Percentiles rank a stretch among this genome's conserved stretches.
phyloP scores from a whole-genome alignment of 2,329 filamentous ascomycete species.

The Fusarium secorum region DNA sequence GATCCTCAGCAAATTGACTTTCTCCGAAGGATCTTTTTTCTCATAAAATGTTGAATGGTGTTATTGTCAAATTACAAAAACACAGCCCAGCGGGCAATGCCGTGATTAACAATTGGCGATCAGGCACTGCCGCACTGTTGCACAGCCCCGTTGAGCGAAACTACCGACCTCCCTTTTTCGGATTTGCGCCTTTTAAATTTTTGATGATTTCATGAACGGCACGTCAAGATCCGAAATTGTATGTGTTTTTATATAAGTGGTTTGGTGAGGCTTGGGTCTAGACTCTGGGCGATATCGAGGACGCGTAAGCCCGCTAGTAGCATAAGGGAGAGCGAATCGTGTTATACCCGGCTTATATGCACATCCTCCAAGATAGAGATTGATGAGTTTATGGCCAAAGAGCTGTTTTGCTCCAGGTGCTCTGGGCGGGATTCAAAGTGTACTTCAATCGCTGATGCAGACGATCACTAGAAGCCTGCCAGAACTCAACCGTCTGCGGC shows the following conservation, averaged over 20 bases:
- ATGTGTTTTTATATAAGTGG: background rate
- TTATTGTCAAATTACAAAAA: background rate
- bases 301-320: background rate
- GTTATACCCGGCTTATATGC: background rate
- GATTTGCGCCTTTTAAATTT: background rate
- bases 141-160: background rate
- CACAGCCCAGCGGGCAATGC: background rate
- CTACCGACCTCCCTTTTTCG: background rate
- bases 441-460: constrained; percentile 3
- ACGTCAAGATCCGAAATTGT: background rate
- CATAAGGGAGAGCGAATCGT: background rate
- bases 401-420: background rate
- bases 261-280: background rate
- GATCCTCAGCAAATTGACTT: background rate
- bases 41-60: background rate
- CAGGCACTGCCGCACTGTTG: background rate
- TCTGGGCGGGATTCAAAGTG: background rate
- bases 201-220: background rate
- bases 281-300: background rate
- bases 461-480: constrained; percentile 12
- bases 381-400: background rate
- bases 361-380: too few species aligned
- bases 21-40: too few species aligned
- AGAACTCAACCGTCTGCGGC: background rate
- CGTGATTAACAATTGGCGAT: background rate